Base-by-base conservation (phyloP, 2,329 filamentous ascomycete genomes). In the Didymella keratinophila region DNA sequence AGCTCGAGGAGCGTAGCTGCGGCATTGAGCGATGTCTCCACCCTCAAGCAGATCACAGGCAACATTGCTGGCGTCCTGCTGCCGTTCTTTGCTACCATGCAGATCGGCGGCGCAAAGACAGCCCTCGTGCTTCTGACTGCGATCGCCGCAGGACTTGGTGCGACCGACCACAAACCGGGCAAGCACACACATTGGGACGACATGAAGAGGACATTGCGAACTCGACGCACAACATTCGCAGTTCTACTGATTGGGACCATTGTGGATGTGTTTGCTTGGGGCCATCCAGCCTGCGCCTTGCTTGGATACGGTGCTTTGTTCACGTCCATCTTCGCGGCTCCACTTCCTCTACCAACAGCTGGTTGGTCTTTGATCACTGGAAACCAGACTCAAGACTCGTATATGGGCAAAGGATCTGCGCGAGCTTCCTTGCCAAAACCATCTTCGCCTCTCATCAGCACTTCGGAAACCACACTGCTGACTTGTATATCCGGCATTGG, bases 21-120 rank as follows among this genome's bases (percentile, higher is more conserved):
- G 4, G 25, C 37, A 0, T 20, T 67, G n/a, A 43, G 58, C n/a
- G 58, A 65, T 27, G 23, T 51, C 5, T 48, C 34, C 45, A 57
- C 49, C n/a, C 60, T 65, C 12, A 61, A 48, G 36, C 67, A 67
- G 43, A 70, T 76, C 18, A 48, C 75, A 16, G 64, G 71, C 18
- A 79, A 76, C 48, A 66, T 77, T n/a, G 56, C 78, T 28, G 76
- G 80, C 18, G 68, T 84, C 21, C 72, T 78, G 3, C 66, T 87
- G 28, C 86, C 86, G 0, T 83, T 86, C 65, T 87, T 85, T 67
- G 83, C 85, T 9, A 72, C 82, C 0, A 77, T 85, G 61, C 81
- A 85, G 56, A 70, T 87, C 12, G 85, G 84, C 9, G 84, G 82
- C 12, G 78, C 82, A 56, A 76, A 82, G 52, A 81, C 82, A n/a